Conservation (phyloP, 2,329 filamentous ascomycete genomes). For the Penicillium palitans region DNA sequence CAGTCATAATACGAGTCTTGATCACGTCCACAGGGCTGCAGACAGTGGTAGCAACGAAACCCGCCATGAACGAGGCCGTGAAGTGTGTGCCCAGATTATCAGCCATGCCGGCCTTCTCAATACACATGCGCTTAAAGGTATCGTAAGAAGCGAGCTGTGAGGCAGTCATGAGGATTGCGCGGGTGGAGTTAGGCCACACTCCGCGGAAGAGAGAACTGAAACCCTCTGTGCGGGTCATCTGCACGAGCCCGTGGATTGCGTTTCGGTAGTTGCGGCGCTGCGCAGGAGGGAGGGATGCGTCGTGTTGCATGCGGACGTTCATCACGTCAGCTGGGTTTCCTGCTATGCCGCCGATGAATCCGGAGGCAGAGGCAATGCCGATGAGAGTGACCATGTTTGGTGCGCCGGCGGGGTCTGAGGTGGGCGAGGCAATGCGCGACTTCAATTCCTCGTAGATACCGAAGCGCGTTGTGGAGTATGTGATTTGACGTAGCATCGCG, state of each 20-base stretch:
- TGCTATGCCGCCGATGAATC: constrained; percentile 82
- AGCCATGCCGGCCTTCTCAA: constrained; percentile 53
- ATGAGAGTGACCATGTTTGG: constrained; percentile 77
- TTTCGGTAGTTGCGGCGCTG: constrained; percentile 86
- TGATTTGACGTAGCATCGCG: constrained; percentile 87
- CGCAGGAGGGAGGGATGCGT: constrained; percentile 69
- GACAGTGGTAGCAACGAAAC: constrained; percentile 67
- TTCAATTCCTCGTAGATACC: constrained; percentile 96
- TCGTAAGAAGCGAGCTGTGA: constrained; percentile 66
- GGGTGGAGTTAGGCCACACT: constrained; percentile 62
- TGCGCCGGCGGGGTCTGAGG: constrained; percentile 38
- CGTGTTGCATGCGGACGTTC: constrained; percentile 98
- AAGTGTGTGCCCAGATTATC: constrained; percentile 64
- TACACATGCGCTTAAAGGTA: constrained; percentile 59
- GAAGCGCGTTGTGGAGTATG: constrained; percentile 95
- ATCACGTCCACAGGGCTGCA: constrained; percentile 67
- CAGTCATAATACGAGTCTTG: constrained; percentile 66
- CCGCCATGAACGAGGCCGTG: constrained; percentile 60
- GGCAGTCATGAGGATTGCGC: constrained; percentile 66
- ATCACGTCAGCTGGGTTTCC: constrained; percentile 95
- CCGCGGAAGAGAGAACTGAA: constrained; percentile 73
- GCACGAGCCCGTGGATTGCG: constrained; percentile 79
- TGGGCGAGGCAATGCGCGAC: constrained; percentile 55
- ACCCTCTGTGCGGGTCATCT: constrained; percentile 88
- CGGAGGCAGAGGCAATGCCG: constrained; percentile 77